A percentile compares a stretch with the other conserved stretches of the same genome.
Evolutionary conservation across 2,329 filamentous ascomycete species (phyloP).

Genomic region (Alternaria alternata): DNA sequence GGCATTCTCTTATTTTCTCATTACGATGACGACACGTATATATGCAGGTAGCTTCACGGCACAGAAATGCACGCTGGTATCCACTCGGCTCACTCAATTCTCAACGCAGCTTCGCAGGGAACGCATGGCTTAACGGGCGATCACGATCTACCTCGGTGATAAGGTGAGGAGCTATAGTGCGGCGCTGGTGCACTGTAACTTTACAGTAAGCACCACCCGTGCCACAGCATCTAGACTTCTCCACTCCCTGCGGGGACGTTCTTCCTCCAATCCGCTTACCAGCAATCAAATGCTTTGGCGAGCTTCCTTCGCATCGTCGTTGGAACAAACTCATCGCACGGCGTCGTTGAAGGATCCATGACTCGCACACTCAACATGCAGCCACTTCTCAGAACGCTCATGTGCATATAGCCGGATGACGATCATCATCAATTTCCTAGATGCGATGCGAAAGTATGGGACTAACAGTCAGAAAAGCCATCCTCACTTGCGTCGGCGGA

Average conservation of each 20-base stretch:
- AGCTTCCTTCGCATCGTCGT: conserved; percentile 8
- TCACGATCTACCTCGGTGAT: conserved; percentile 25
- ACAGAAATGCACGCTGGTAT: conserved; percentile 24
- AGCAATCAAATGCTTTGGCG: conserved; percentile 13
- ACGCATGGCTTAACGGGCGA: conserved; percentile 14
- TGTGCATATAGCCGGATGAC: conserved; percentile 27
- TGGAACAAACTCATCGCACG: conserved; percentile 3
- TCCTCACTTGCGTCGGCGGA: background rate
- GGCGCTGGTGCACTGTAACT: conserved; percentile 2
- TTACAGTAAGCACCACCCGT: conserved; percentile 7
- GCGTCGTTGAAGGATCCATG: background rate
- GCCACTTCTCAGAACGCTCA: conserved; percentile 20
- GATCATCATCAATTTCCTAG: conserved; percentile 3
- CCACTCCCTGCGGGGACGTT: conserved; percentile 16
- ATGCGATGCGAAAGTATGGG: background rate
- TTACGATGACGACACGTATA: conserved; percentile 38
- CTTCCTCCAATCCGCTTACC: conserved; percentile 28
- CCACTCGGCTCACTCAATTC: conserved; percentile 22
- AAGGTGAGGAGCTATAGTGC: conserved; percentile 16
- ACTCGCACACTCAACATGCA: conserved; percentile 17
- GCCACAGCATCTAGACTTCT: conserved; percentile 14
- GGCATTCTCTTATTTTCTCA: conserved; percentile 20
- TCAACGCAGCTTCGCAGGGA: conserved; percentile 6
- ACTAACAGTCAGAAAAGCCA: background rate
- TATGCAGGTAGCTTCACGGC: conserved; percentile 27